Conservation (phyloP, 2,329 filamentous ascomycete genomes). For the Nemania sp. region DNA sequence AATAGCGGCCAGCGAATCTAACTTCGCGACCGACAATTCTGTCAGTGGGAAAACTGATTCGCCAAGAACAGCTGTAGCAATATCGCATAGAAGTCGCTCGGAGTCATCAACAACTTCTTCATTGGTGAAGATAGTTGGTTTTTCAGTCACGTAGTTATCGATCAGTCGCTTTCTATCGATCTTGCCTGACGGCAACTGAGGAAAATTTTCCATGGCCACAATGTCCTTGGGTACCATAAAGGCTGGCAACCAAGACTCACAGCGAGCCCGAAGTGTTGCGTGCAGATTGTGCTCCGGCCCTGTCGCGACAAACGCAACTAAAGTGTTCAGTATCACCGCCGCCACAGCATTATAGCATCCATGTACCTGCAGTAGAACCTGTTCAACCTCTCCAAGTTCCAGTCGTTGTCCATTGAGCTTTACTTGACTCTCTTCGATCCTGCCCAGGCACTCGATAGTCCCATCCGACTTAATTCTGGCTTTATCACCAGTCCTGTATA, state of each 20-base stretch:
- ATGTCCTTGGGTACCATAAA: slow-evolving; percentile 85
- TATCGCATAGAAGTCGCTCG: slow-evolving; percentile 42
- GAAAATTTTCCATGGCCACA: slow-evolving; percentile 65
- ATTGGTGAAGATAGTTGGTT: too few relatives aligned
- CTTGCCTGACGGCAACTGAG: slow-evolving; percentile 81
- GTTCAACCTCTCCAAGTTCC: slow-evolving; percentile 78
- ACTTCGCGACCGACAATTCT: slow-evolving; percentile 39
- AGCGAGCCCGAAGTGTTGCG: slow-evolving; percentile 58
- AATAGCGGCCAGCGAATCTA: slow-evolving; percentile 49
- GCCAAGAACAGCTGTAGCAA: slow-evolving; percentile 37
- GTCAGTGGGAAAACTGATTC: slow-evolving; percentile 34
- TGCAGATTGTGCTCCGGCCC: slow-evolving; percentile 45
- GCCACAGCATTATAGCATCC: slow-evolving; percentile 69
- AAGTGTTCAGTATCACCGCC: slow-evolving; percentile 64
- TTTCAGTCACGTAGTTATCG: neutral
- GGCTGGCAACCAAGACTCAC: slow-evolving; percentile 73
- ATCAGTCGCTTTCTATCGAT: slow-evolving; percentile 70
- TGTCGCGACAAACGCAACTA: slow-evolving; percentile 75
- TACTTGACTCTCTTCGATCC: slow-evolving; percentile 78
- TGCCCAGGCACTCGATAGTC: slow-evolving; percentile 79
- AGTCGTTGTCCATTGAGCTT: slow-evolving; percentile 85
- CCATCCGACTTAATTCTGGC: slow-evolving; percentile 69
- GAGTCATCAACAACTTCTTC: slow-evolving; percentile 37
- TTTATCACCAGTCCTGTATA: slow-evolving; percentile 87
- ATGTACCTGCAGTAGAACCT: slow-evolving; percentile 63